Evolutionary conservation across 2,329 filamentous ascomycete species (phyloP).

Genomic region (Trichoderma asperellum): DNA sequence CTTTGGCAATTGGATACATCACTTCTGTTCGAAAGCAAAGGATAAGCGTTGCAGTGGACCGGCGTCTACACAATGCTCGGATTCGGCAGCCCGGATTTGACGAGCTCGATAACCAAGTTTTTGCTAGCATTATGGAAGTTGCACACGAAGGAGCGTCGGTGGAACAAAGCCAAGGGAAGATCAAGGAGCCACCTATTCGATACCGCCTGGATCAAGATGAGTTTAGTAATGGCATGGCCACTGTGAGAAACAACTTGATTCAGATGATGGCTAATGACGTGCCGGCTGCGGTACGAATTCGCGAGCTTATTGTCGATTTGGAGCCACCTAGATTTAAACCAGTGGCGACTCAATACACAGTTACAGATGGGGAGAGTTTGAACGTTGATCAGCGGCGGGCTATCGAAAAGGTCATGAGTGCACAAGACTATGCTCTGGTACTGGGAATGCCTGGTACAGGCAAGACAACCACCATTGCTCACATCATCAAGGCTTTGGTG

Average conservation of each 20-base stretch:
- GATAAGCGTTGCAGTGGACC: slow-evolving; percentile 88
- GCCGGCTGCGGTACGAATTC: slow-evolving; percentile 71
- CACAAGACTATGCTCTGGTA: slow-evolving; percentile 93
- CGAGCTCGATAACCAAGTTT: slow-evolving; percentile 76
- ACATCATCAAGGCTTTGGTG: slow-evolving; percentile 90
- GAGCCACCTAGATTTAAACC: slow-evolving; percentile 73
- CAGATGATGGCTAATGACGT: slow-evolving; percentile 84
- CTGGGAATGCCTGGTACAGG: slow-evolving; percentile 98
- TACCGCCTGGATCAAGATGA: slow-evolving; percentile 97
- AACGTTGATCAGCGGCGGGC: slow-evolving; percentile 87
- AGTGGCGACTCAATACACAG: slow-evolving; percentile 63
- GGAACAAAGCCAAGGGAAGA: slow-evolving; percentile 56
- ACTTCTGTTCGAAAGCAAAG: slow-evolving; percentile 73
- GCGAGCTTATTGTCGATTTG: slow-evolving; percentile 79
- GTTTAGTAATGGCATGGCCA: slow-evolving; percentile 97
- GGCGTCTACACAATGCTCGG: slow-evolving; percentile 83
- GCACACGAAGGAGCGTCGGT: slow-evolving; percentile 56
- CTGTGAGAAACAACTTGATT: slow-evolving; percentile 89
- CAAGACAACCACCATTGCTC: slow-evolving; percentile 96
- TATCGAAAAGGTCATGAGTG: slow-evolving; percentile 94
- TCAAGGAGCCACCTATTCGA: slow-evolving; percentile 59
- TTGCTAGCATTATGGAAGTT: slow-evolving; percentile 90
- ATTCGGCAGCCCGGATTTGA: slow-evolving; percentile 78
- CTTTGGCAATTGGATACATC: slow-evolving; percentile 89
- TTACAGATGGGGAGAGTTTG: slow-evolving; percentile 67